Base-by-base conservation (phyloP, 2,329 filamentous ascomycete species). In the Talaromyces sp. region DNA sequence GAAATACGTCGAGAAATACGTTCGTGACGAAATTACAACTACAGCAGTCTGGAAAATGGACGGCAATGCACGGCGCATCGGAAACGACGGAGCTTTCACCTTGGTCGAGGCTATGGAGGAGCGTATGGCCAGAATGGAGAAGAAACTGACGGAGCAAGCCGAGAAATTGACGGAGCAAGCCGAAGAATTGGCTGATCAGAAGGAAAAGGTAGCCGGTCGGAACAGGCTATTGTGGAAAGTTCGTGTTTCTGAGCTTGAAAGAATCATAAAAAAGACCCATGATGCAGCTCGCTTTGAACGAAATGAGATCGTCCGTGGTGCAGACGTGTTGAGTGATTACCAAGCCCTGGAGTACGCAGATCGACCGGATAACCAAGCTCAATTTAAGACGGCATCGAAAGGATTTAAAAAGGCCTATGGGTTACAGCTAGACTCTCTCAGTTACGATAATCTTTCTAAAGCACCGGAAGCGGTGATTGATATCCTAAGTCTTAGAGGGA, bases 121-220 rank as follows among this genome's bases (percentile, higher is more conserved):
- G 33, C 59, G 59, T 50, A 61, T 61, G 59, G 31, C 59, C 59
- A 61, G 31, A 41, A 37, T 61, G 43, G 59, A 61, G 59, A 61
- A 61, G 19, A 17, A 52, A 61, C 35, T 61, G 59, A 25, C 22
- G 33, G 58, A 49, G 19, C 57, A 60, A 25, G 33, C 54, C 54
- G 22, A 57, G 25, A 35, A 57, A 35, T 33, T 56, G 33, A 11
- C 41, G 27, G 37, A 43, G 17, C 56, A 43, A 39, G 13, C 10
- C 37, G 45, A 59, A n/a, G 37, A 59, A 45, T 25, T 60, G 11
- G 25, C 15, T 43, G 57, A 60, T 3, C 39, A 60, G 57, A 33
- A 45, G 57, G 17, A 60, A 60, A 43, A 27, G 37, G 57, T 19
- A 50, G 45, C n/a, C 8, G 31, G 27, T 52, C 31, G 33, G 45